A percentile compares a stretch with the other conserved stretches of the same genome.
Evolutionary conservation across 148 eudicot species (phyloP).

Genomic region (Nepenthes gracilis): DNA sequence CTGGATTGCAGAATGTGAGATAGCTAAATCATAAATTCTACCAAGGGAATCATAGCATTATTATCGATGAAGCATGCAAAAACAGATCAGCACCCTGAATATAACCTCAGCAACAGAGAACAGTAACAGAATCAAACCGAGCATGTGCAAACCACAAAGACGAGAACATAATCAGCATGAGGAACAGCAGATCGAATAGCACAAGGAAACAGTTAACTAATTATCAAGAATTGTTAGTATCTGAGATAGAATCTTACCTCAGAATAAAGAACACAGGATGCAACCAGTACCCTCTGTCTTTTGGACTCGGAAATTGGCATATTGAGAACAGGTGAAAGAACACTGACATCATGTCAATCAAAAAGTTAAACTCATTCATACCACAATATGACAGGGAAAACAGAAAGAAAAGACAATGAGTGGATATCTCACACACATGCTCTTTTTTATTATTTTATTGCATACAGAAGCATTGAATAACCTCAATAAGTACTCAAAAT

Average conservation of each 20-base stretch:
- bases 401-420: constrained; percentile 1
- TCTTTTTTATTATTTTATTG: neutral
- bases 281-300: constrained; percentile 94
- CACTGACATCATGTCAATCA: constrained; percentile 40
- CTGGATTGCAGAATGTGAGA: constrained; percentile 26
- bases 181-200: constrained; percentile 2
- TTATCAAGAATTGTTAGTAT: neutral
- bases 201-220: constrained; percentile 3
- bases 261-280: constrained; percentile 83
- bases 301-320: constrained; percentile 92
- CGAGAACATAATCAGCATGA: neutral
- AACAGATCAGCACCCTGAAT: neutral
- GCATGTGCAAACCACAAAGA: neutral
- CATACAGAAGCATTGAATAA: too few relatives aligned
- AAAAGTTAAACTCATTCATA: neutral
- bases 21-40: neutral
- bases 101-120: too few relatives aligned
- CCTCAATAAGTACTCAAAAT: too few relatives aligned
- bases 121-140: neutral
- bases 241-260: constrained; percentile 51
- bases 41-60: constrained; percentile 1
- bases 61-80: neutral
- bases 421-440: neutral
- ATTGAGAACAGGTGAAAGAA: constrained; percentile 88
- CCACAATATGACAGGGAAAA: neutral